These are phyloP conservation scores for Solanum clarkiae DNA, from an alignment of 257 asterid species.

Conservation along the genomic window DNA sequence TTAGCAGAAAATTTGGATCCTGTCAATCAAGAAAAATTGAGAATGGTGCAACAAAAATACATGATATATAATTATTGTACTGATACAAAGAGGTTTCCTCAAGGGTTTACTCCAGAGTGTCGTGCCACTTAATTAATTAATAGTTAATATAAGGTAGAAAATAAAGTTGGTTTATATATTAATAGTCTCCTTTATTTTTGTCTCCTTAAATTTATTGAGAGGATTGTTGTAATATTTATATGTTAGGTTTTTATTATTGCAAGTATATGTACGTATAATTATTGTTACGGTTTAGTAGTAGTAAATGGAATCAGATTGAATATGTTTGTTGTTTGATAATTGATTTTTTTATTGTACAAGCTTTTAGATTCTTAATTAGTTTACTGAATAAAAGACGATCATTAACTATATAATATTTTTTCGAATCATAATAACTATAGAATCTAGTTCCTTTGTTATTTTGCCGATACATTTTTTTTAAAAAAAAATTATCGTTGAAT, in stretches of 20 bases:
- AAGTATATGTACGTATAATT: neutral
- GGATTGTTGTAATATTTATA: neutral
- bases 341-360: too few relatives aligned
- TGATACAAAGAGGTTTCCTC: slow-evolving; percentile 36
- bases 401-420: too few relatives aligned
- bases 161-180: neutral
- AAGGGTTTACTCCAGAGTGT: slow-evolving; percentile 23
- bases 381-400: too few relatives aligned
- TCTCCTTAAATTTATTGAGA: neutral
- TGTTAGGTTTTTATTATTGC: neutral
- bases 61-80: slow-evolving; percentile 54
- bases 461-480: too few relatives aligned
- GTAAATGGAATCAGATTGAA: neutral
- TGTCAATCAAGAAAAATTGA: slow-evolving; percentile 14
- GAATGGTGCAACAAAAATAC: slow-evolving; percentile 35
- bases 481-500: too few relatives aligned
- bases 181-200: neutral
- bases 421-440: too few relatives aligned
- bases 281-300: neutral
- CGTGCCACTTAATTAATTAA: neutral
- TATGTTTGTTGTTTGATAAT: neutral
- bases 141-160: neutral
- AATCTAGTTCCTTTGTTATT: too few relatives aligned
- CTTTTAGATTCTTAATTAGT: too few relatives aligned
- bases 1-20: slow-evolving; percentile 10